Percentiles rank a stretch among this genome's conserved stretches.
Evolutionary conservation across 441 rosid genomes (phyloP).

Genomic region (Eruca vesicaria): DNA sequence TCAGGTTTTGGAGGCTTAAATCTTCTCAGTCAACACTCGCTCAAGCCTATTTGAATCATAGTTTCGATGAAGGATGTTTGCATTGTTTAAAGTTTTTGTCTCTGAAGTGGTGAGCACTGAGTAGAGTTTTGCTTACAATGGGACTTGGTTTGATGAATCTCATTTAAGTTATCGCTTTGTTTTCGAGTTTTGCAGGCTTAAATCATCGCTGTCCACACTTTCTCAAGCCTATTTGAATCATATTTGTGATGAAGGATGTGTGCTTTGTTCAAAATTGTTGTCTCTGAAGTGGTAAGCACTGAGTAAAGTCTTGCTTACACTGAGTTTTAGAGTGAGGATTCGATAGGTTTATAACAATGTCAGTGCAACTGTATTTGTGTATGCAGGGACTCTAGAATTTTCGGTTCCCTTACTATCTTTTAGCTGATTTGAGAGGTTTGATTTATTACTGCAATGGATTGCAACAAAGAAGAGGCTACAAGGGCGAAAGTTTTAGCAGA

Average conservation of each 20-base stretch:
- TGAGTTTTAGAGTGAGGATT: neutral
- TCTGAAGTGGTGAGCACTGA: slow-evolving; percentile 20
- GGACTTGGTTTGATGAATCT: neutral
- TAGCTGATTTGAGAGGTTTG: slow-evolving; percentile 16
- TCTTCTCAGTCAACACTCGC: too few species aligned
- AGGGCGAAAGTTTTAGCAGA: slow-evolving; percentile 53
- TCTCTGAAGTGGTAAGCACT: slow-evolving; percentile 21
- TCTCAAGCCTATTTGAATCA: neutral
- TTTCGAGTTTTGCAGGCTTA: slow-evolving; percentile 8
- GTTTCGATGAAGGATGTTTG: neutral
- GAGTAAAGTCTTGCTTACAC: neutral
- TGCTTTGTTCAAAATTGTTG: neutral
- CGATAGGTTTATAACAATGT: neutral
- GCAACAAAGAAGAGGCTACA: slow-evolving; percentile 69
- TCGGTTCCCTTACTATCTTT: neutral
- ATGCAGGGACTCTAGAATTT: slow-evolving; percentile 24
- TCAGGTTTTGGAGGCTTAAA: neutral
- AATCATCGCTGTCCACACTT: neutral
- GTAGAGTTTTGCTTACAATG: neutral
- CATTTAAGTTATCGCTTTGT: neutral
- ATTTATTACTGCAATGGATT: slow-evolving; percentile 45
- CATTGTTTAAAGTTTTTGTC: neutral
- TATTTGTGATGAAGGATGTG: neutral
- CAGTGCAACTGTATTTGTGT: neutral
- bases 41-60: neutral